Evolutionary conservation across 345 rosid genomes (phyloP), one percentile per base, ranked within the genome.

Genomic region (Gossypium bickii): DNA sequence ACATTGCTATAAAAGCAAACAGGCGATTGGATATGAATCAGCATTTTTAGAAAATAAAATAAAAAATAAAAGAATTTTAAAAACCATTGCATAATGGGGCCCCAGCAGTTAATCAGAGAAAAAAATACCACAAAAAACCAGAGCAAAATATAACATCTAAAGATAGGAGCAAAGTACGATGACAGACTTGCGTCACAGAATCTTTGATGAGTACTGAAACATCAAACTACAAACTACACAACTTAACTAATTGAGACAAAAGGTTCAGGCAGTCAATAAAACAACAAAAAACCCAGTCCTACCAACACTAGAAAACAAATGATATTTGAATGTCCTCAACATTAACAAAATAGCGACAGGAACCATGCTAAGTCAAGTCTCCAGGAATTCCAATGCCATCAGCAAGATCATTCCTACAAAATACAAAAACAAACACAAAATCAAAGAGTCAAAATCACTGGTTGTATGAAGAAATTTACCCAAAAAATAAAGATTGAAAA

Each of bases 1-100:
- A 76, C 89, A 72, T 45, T 81, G 83, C 93, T 90, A 90, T 85
- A 89, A 82, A 90, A 86, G 74, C 80, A 82, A 86, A 79, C 77
- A 81, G 74, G 84, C 77, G 55, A 84, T 79, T 67, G 80, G 75
- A 76, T 75, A 78, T 80, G 73, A 84, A 83, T 78, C 56, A 69
- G 84, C 70, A 68, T 53, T 73, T 58, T 51, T 48, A 58, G 24
- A 41, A 57, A 55, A 72, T 73, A 29, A 38, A 9, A 27, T 3
- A 12, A 18, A 15, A 48, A 72, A 4, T 20, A 17, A 41, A 72
- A 22, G 66, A 47, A 18, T 22, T 56, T 57, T 57, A 51, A 76
- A 66, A 47, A 67, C 12, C 38, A 48, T 58, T 11, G 10, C 38
- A n/a, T 16, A 24, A 58, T 11, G 63, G 18, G 9, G 11, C 15